Evolutionary conservation across 208 protist species (phyloP), one percentile per base, ranked within the genome.

Genomic region (Borovskyia barvae): DNA sequence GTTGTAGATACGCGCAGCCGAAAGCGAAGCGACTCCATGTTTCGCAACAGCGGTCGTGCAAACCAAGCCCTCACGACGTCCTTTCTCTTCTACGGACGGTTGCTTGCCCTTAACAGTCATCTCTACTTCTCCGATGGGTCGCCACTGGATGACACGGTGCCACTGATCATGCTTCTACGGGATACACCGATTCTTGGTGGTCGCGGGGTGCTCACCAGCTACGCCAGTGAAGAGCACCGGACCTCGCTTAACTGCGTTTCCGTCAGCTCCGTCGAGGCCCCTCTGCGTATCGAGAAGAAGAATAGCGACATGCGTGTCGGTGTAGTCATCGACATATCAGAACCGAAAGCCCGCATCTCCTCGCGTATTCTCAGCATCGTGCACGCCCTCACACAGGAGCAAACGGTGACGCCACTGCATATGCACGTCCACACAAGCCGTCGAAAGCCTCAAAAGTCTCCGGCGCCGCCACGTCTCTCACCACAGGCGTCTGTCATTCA

Each of bases 111-210:
- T 20, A 71, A 86, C 58, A 80, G 68, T 32, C 41, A 82, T 52
- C 45, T 87, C 12, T 95, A 85, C 72, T 84, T 80, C 54, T 85
- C 79, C 9, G 73, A 86, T 45, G 90, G 90, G 8, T 79, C 72
- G 6, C 74, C 74, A 2, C 51, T 91, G 29, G n/a, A 50, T 33
- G 49, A 59, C 1, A 64, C 62, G 19, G 42, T 43, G 7, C 40
- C 29, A 19, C 41, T 80, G 26, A 11, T 9, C 32, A 45, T 70
- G 2, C 32, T 93, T 9, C 32, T 89, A 5, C 40, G 28, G 19
- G 54, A 61, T n/a, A 83, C 84, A 3, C 60, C 60, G 19, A 36
- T 95, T 3, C 61, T 93, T 4, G 90, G 90, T 29, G 90, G 90
- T 6, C 62, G 78, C 14, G 90, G 86, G 28, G 66, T 74, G 22